These are phyloP conservation scores for Pyrenula massariospora DNA, from an alignment of 495 filamentous ascomycete genomes.

Conservation along the genomic window DNA sequence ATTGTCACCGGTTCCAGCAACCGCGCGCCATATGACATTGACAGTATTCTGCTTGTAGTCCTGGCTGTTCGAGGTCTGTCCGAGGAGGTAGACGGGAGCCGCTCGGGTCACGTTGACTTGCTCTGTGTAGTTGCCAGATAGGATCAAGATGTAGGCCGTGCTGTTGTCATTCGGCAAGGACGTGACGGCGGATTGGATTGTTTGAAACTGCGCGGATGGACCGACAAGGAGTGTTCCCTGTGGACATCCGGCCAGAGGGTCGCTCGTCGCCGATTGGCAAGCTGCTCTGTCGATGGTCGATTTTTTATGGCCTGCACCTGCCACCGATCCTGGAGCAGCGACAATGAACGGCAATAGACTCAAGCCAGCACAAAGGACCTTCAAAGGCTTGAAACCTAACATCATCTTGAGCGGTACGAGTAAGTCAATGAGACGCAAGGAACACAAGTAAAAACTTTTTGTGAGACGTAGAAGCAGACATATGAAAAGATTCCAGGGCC, in stretches of 20 bases:
- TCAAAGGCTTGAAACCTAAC: background rate
- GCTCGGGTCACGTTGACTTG: conserved; percentile 49
- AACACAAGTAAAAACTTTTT: background rate
- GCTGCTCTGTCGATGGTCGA: background rate
- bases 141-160: conserved; percentile 40
- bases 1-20: conserved; percentile 39
- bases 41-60: conserved; percentile 31
- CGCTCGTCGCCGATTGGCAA: background rate
- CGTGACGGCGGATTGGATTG: conserved; percentile 38
- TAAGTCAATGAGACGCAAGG: background rate
- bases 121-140: conserved; percentile 42
- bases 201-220: conserved; percentile 27
- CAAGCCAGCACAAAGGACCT: background rate
- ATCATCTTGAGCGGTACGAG: background rate
- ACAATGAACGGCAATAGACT: background rate
- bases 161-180: conserved; percentile 39
- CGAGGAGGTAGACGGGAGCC: conserved; percentile 42
- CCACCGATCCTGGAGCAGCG: background rate
- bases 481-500: background rate
- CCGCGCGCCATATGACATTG: conserved; percentile 34
- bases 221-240: conserved; percentile 37
- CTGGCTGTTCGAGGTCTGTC: conserved; percentile 30
- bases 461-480: background rate
- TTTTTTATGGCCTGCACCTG: background rate
- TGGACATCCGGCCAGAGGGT: conserved; percentile 30